Percentiles rank a stretch among this genome's conserved stretches.
Evolutionary conservation across 2,329 filamentous ascomycete genomes (phyloP).

Genomic region (Neofusicoccum ribis): DNA sequence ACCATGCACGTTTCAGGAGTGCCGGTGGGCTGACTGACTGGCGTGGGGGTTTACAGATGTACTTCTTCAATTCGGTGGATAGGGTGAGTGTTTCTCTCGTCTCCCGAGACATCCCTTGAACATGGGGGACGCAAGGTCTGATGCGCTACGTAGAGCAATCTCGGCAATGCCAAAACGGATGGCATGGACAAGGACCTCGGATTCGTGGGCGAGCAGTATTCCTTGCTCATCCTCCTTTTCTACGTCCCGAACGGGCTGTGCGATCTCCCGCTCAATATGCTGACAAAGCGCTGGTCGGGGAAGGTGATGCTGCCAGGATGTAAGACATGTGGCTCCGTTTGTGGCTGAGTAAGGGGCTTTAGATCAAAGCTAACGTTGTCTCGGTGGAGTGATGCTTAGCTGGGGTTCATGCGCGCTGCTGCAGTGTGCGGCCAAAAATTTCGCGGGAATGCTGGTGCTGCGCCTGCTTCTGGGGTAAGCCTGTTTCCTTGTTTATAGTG

Average conservation of each 20-base stretch:
- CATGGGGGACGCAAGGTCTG: neutral
- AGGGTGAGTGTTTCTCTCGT: conserved; percentile 23
- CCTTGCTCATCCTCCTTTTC: conserved; percentile 34
- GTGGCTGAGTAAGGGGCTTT: neutral
- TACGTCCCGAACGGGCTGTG: conserved; percentile 46
- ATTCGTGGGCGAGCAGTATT: conserved; percentile 33
- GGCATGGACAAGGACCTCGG: conserved; percentile 31
- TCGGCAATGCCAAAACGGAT: conserved; percentile 36
- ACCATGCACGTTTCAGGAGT: neutral
- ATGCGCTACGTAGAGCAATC: conserved; percentile 39
- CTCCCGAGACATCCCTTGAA: too few relatives aligned
- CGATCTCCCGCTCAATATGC: conserved; percentile 51
- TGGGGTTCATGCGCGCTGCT: conserved; percentile 53
- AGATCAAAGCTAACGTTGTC: neutral
- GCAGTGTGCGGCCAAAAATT: conserved; percentile 52
- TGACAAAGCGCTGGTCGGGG: conserved; percentile 51
- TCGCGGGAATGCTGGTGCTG: conserved; percentile 51
- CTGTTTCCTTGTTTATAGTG: too few relatives aligned
- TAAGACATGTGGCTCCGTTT: conserved; percentile 16
- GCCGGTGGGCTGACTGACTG: neutral
- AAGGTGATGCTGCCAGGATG: conserved; percentile 41
- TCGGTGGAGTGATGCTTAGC: conserved; percentile 41
- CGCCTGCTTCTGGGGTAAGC: conserved; percentile 47
- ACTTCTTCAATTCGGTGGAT: conserved; percentile 41
- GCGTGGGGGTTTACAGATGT: conserved; percentile 28